Evolutionary conservation across 2,329 filamentous ascomycete genomes (phyloP).

Genomic region (Talaromyces piceae): DNA sequence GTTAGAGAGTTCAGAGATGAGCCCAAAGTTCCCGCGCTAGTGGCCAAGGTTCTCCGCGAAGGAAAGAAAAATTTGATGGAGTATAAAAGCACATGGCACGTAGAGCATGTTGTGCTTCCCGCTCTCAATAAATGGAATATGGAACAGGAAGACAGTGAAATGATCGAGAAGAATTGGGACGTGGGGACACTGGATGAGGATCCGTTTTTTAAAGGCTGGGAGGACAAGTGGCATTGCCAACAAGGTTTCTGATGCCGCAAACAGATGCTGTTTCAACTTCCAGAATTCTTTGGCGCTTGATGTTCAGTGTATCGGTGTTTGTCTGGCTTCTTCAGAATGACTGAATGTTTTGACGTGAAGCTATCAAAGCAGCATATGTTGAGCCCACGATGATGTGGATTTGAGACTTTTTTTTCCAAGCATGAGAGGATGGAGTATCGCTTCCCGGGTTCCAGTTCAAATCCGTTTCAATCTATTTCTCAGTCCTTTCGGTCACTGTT

Average conservation of each 20-base stretch:
- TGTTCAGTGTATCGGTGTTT: too few species aligned
- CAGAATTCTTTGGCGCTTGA: background rate
- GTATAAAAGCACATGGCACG: conserved; percentile 78
- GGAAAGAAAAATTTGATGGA: conserved; percentile 65
- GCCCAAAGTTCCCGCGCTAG: conserved; percentile 61
- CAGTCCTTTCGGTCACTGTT: conserved; percentile 1
- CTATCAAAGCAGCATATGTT: too few species aligned
- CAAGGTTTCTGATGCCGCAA: conserved; percentile 49
- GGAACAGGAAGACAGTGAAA: conserved; percentile 58
- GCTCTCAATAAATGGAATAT: conserved; percentile 54
- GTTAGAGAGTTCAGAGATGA: conserved; percentile 63
- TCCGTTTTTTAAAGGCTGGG: conserved; percentile 71
- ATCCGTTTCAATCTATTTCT: background rate
- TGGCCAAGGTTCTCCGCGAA: conserved; percentile 61
- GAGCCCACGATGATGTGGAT: too few species aligned
- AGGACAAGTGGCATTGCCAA: conserved; percentile 61
- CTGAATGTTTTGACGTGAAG: background rate
- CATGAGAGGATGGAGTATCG: too few species aligned
- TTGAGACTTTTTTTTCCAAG: background rate
- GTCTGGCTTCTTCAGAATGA: background rate
- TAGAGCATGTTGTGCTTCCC: conserved; percentile 64
- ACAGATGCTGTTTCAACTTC: background rate
- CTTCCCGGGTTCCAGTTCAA: too few species aligned
- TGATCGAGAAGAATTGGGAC: conserved; percentile 58
- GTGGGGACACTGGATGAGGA: conserved; percentile 63